Evolutionary conservation across 768 basidiomycete species (phyloP), one percentile per base, ranked within the genome.

Genomic region (Boletus eberwhitei): DNA sequence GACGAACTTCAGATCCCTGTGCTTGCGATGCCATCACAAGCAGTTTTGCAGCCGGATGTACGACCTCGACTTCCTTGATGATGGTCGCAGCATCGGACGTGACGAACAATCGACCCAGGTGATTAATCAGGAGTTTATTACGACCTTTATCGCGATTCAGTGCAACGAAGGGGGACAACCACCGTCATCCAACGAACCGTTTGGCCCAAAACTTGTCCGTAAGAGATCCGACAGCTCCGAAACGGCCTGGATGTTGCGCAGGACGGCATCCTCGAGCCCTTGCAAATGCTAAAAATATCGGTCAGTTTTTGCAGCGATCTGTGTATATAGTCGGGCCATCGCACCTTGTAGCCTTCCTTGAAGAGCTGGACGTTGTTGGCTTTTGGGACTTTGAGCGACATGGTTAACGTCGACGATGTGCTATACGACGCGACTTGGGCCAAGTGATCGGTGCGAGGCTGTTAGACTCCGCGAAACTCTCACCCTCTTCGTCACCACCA

Each of bases 11-110:
- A 0, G 86, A 71, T 70, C 98, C 97, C 70, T 98, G 97, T 13
- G 96, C 91, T 66, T 98, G 94, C 26, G 90, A 92, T 26, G 94
- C 93, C 93, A 98, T 97, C 14, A 98, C 96, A n/a, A 98, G 76
- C n/a, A 99, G 78, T 70, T 98, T 99, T 32, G 95, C 97, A 6
- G 96, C 97, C 1, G 97, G 97, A 72, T 99, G 97, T 16, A 98
- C 93, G 53, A 99, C 93, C 69, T 99, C 97, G 67, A 98, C 86
- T 75, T 99, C 97, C 60, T 88, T 83, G 66, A 99, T 93, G 73
- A 99, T 98, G 54, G 96, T 98, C 13, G 97, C 97, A 11, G 97
- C 96, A 82, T 99, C 96, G 44, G 93, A 96, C 34, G 97, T 99
- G 56, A 98, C 95, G 73, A 98, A 98, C 37, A 98, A 80, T 71